Evolutionary conservation across 495 filamentous ascomycete species (phyloP), one percentile per base, ranked within the genome.

Genomic region (Astrothelium subdiscretum): DNA sequence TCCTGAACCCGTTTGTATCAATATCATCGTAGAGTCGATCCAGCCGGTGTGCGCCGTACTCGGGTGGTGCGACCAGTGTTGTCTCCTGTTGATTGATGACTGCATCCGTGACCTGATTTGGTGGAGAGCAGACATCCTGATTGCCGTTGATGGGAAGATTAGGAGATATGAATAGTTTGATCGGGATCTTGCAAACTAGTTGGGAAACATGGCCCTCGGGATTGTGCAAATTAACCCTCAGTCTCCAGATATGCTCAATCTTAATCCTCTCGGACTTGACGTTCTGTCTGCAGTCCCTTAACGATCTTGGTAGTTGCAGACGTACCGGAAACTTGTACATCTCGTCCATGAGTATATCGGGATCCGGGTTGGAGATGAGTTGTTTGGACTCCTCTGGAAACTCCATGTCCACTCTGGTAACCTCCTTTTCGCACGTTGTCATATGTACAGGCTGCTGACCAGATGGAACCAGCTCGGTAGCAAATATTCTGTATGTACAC

Each of bases 151-250:
- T 80, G 11, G 88, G 84, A 70, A 95, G 83, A 68, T 90, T 88
- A 18, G 94, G 94, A 13, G 94, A 98, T 65, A 97, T 95, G 74
- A 92, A 96, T 32, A 98, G 85, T 32, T 86, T 86, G 32, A 98
- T 81, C 2, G 91, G 90, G 27, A 97, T 80, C 20, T 87, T 89
- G 44, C 90, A 90, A 22, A 91, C 88, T 57, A 97, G 82, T 83
- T 97, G 91, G 58, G 91, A 96, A 48, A 90, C 79, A 71, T 97
- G 94, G 0, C 89, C 91, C 74, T 98, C 94, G 0, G 94, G 92
- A 66, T 97, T 97, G 65, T 90, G 85, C 32, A 98, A 79, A 64
- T 91, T 87, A 61, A 98, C 84, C 60, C 87, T 86, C 69, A 97
- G 81, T 73, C 86, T 87, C 57, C 96, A 77, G 75, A 90, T 92